These are phyloP conservation scores for Solanum habrochaites DNA, from an alignment of 257 asterid genomes.

Conservation along the genomic window DNA sequence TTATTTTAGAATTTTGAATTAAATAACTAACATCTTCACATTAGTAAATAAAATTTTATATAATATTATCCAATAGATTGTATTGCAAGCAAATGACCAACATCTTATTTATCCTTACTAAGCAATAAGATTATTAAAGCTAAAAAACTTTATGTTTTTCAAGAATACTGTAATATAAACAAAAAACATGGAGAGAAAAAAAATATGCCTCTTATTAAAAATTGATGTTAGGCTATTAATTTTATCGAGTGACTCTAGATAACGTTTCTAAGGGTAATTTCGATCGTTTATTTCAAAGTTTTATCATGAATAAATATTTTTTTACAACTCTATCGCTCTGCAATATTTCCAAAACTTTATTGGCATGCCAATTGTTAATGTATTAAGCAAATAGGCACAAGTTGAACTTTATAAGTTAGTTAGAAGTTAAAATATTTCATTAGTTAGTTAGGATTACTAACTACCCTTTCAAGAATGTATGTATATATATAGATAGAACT, in stretches of 20 bases:
- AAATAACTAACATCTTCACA: background rate
- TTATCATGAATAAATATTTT: no score
- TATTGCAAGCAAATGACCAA: background rate
- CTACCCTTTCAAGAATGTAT: no score
- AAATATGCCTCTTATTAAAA: background rate
- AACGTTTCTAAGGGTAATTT: background rate
- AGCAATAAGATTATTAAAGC: background rate
- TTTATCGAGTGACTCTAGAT: background rate
- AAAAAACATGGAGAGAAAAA: no score
- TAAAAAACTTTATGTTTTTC: background rate
- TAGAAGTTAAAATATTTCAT: no score
- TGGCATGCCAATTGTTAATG: background rate
- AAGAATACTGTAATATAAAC: background rate
- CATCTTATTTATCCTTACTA: background rate
- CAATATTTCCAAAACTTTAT: background rate
- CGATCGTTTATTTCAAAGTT: background rate
- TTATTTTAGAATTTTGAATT: background rate
- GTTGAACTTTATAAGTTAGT: no score
- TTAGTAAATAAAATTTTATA: background rate
- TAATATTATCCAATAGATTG: background rate
- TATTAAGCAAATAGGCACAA: no score
- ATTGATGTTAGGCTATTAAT: background rate
- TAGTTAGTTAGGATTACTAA: no score
- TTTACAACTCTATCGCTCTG: background rate
- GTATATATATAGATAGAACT: no score